These are phyloP conservation scores for Trichoderma virens DNA, from an alignment of 495 filamentous ascomycete species.

Conservation along the genomic window DNA sequence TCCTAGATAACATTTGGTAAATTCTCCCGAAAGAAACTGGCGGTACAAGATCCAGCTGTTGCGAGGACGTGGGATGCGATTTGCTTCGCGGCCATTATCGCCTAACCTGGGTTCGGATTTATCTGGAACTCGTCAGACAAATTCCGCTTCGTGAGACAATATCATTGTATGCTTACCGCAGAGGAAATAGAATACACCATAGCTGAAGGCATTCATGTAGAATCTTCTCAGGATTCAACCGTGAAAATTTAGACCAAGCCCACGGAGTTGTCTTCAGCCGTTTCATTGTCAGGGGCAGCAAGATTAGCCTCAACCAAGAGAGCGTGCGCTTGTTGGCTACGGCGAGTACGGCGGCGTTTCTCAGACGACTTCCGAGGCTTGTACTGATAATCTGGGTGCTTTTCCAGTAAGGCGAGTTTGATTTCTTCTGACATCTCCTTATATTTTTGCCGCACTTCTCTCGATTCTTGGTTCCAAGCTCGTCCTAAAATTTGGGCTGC, in stretches of 20 bases:
- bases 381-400: slow-evolving; percentile 1
- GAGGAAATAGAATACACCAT: neutral
- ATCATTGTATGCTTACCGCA: neutral
- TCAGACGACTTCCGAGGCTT: neutral
- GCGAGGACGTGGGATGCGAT: slow-evolving; percentile 17
- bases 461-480: neutral
- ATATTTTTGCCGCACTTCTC: neutral
- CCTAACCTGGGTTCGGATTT: neutral
- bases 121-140: neutral
- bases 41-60: slow-evolving; percentile 24
- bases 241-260: neutral
- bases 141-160: neutral
- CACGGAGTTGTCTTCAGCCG: neutral
- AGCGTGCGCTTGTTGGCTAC: neutral
- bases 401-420: neutral
- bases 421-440: neutral
- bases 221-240: too few relatives aligned
- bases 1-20: slow-evolving; percentile 17
- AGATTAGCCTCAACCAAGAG: neutral
- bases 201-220: neutral
- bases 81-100: neutral
- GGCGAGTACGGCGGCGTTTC: neutral
- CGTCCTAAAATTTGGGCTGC: slow-evolving; percentile 1
- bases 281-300: neutral
- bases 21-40: slow-evolving; percentile 13